Percentiles rank a stretch among this genome's conserved stretches.
Evolutionary conservation across 106 monocot genomes (phyloP).

Genomic region (Cymbidium sinense): DNA sequence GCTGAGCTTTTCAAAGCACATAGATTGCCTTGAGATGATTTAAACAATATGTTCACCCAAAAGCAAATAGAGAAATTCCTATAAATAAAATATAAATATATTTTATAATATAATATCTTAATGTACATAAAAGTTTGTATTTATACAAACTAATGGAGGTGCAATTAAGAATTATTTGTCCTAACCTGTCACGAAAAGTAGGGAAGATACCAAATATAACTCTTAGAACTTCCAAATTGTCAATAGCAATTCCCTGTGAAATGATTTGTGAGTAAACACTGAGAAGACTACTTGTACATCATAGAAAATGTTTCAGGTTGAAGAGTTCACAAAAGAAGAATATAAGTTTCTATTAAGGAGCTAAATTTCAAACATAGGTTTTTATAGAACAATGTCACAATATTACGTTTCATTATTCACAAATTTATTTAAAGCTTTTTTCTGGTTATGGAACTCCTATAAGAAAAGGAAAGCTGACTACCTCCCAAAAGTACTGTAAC

Average conservation of each 20-base stretch:
- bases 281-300: too few species aligned
- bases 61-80: background rate
- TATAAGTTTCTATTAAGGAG: background rate
- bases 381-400: background rate
- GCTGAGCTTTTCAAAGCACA: too few species aligned
- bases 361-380: background rate
- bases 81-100: background rate
- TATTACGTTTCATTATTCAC: background rate
- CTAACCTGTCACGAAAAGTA: conserved; percentile 79
- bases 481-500: conserved; percentile 96
- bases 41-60: background rate
- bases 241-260: conserved; percentile 53
- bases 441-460: background rate
- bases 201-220: conserved; percentile 93
- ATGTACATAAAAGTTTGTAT: background rate
- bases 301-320: background rate
- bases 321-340: background rate
- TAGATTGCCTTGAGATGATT: too few species aligned
- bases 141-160: background rate
- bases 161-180: background rate
- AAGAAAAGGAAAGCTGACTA: conserved; percentile 16
- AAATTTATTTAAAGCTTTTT: background rate
- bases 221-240: conserved; percentile 73
- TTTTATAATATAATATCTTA: background rate
- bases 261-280: background rate